Evolutionary conservation across 371 early-diverging fungal genomes (phyloP), one percentile per base, ranked within the genome.

Genomic region (Capillidium heterosporum): DNA sequence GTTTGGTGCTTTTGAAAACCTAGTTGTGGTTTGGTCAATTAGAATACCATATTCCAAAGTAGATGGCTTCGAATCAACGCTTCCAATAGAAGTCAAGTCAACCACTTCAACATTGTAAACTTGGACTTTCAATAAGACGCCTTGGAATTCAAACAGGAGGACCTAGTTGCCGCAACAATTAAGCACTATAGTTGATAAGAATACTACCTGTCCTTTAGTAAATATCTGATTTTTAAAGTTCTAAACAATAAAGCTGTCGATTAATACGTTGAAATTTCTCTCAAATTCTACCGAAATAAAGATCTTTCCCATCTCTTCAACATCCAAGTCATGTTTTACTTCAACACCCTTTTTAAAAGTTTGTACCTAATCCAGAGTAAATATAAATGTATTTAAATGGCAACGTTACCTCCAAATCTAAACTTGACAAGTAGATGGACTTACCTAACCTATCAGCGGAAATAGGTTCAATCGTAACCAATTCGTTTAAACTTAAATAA

Each of bases 121-220:
- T 0, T 70, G 64, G 39, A 79, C 68, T 50, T 72, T 60, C 27
- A 93, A 66, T 40, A 82, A 81, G 48, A 78, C 63, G 4, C 89
- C 91, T 50, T 80, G 78, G 65, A 80, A 89, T 50, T 94, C 94
- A 58, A 91, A 79, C 1, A 83, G 76, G 32, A 89, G 53, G 2
- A 72, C 69, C 66, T 75, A 61, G 10, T 44, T 21, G 31, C 19
- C n/a, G 3, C 1, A 41, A 19, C 35, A 49, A 26, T 23, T 40
- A 41, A 56, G 27, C 28, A 19, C 32, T 26, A 48, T 23, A 24
- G 13, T 35, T 53, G n/a, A 48, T 40, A 19, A 29, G 56, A 2
- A 41, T 24, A 28, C 31, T 55, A 64, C 67, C 57, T 88, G 86
- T 10, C 81, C 82, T 2, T 63, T 66, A 10, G 78, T 65, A 59